Percentiles rank a stretch among this genome's conserved stretches.
These are phyloP conservation scores for Pichia kluyveri DNA, from an alignment of 805 yeast species.

Conservation along the genomic window DNA sequence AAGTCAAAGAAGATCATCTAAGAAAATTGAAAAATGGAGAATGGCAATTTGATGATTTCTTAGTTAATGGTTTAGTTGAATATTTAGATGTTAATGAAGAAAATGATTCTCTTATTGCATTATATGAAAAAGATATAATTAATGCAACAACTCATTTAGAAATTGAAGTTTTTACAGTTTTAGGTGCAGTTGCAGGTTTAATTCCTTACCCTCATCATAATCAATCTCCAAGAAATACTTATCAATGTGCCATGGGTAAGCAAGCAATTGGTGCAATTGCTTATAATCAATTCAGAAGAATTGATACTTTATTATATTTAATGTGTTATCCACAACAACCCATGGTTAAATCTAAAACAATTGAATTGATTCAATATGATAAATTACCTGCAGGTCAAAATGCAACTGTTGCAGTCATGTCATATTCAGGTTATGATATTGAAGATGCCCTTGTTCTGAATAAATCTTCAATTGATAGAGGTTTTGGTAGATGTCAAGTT, in stretches of 20 bases:
- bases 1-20: slow-evolving; percentile 67
- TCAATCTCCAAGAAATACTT: slow-evolving; percentile 87
- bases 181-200: slow-evolving; percentile 89
- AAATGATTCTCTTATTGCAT: slow-evolving; percentile 86
- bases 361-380: slow-evolving; percentile 90
- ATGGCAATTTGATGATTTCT: slow-evolving; percentile 86
- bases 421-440: slow-evolving; percentile 97
- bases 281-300: slow-evolving; percentile 90
- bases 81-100: slow-evolving; percentile 96
- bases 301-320: slow-evolving; percentile 84
- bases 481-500: slow-evolving; percentile 96
- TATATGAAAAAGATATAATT: slow-evolving; percentile 63
- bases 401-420: slow-evolving; percentile 98
- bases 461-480: slow-evolving; percentile 89
- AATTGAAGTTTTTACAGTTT: slow-evolving; percentile 87
- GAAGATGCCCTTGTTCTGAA: slow-evolving; percentile 96
- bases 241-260: slow-evolving; percentile 96
- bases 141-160: slow-evolving; percentile 76
- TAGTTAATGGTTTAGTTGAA: slow-evolving; percentile 80
- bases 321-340: slow-evolving; percentile 99
- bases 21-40: slow-evolving; percentile 52
- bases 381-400: slow-evolving; percentile 98
- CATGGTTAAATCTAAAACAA: slow-evolving; percentile 96
- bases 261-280: slow-evolving; percentile 99
- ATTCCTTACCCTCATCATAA: slow-evolving; percentile 91